A percentile compares a stretch with the other conserved stretches of the same genome.
Evolutionary conservation across 2,329 filamentous ascomycete species (phyloP).

Genomic region (Verticillium nubilum): DNA sequence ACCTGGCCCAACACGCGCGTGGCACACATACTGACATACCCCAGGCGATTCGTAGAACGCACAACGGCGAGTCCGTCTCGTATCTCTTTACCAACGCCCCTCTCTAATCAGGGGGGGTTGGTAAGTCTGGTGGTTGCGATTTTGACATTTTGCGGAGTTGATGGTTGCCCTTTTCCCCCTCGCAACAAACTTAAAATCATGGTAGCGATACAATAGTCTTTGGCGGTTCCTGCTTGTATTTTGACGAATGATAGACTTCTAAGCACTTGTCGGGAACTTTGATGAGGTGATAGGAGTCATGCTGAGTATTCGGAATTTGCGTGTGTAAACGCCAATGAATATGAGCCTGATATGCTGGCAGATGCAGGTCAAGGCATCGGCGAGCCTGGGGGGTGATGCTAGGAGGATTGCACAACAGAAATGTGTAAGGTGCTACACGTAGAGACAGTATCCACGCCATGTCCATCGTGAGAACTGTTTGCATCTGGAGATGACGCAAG

Average conservation of each 20-base stretch:
- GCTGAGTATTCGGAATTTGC: neutral
- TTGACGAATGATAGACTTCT: neutral
- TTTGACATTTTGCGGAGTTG: neutral
- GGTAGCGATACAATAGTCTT: neutral
- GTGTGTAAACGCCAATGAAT: neutral
- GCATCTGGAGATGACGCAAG: too few species aligned
- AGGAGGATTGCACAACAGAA: too few species aligned
- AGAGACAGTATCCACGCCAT: too few species aligned
- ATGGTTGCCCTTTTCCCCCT: neutral
- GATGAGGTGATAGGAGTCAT: neutral
- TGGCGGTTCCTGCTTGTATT: neutral
- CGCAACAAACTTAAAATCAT: neutral
- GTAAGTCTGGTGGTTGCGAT: neutral
- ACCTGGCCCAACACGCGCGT: neutral
- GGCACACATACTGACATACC: too few species aligned
- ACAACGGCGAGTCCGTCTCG: slow-evolving; percentile 45
- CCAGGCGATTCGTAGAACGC: slow-evolving; percentile 52
- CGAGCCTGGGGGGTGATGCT: too few species aligned
- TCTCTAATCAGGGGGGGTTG: neutral
- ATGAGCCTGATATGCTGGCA: too few species aligned
- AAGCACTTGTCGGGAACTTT: neutral
- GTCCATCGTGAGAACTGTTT: too few species aligned
- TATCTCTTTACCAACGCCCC: neutral
- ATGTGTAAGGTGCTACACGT: too few species aligned
- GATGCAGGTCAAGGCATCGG: too few species aligned